Conservation (phyloP, 176 grass and related monocot species). For the Zoysia pacifica region DNA sequence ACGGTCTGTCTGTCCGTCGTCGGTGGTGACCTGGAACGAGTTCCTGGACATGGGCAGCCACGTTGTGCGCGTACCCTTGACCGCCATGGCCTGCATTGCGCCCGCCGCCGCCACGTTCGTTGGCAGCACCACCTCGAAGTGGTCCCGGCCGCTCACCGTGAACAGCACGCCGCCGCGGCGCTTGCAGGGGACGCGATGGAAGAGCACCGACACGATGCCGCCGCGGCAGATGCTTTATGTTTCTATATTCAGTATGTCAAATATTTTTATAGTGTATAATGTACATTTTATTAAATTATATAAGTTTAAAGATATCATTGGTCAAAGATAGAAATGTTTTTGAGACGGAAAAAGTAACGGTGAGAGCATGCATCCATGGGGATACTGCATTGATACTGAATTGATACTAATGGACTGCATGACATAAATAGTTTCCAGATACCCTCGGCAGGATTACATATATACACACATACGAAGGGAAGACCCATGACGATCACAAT, state of each 20-base stretch:
- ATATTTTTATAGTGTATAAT: no score
- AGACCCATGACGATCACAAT: no score
- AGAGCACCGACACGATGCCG: slow-evolving; percentile 58
- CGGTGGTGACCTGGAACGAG: slow-evolving; percentile 21
- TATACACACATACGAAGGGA: no score
- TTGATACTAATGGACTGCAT: no score
- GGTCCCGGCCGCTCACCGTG: slow-evolving; percentile 20
- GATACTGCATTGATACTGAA: no score
- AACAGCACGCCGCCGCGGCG: slow-evolving; percentile 40
- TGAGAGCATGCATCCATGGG: no score
- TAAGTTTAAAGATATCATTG: no score
- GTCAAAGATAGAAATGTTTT: no score
- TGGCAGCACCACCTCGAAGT: slow-evolving; percentile 37
- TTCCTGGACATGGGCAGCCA: slow-evolving; percentile 64
- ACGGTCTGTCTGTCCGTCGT: slow-evolving; percentile 22
- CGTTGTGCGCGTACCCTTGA: slow-evolving; percentile 8
- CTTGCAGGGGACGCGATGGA: slow-evolving; percentile 37
- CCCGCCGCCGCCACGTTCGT: slow-evolving; percentile 38
- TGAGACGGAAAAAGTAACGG: no score
- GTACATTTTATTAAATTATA: no score
- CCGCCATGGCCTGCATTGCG: slow-evolving; percentile 21
- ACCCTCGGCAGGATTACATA: background rate
- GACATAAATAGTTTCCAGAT: background rate
- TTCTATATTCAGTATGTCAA: no score
- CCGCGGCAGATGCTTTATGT: slow-evolving; percentile 31